These are phyloP conservation scores for Chondrus crispus DNA, from an alignment of 23 red algal species.

Conservation along the genomic window DNA sequence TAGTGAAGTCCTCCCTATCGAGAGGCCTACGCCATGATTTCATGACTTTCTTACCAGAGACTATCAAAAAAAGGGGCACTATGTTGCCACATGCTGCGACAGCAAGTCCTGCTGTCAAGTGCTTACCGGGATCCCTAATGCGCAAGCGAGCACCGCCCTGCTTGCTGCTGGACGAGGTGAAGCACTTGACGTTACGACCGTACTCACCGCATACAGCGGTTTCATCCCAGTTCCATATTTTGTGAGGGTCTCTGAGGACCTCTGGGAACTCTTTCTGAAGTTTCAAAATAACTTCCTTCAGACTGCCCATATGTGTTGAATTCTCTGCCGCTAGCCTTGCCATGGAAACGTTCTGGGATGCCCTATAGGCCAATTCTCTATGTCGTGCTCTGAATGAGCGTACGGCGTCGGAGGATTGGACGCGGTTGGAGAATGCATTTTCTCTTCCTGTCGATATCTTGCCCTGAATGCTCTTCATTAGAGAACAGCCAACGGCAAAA, in stretches of 20 bases:
- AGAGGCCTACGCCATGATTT: background rate
- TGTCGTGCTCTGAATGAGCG: background rate
- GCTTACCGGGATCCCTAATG: slow-evolving; percentile 6
- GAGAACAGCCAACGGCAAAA: background rate
- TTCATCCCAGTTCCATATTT: slow-evolving; percentile 8
- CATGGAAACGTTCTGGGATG: background rate
- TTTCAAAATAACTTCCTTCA: background rate
- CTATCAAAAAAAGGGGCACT: background rate
- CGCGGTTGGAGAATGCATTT: background rate
- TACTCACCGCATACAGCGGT: background rate
- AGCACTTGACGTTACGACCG: background rate
- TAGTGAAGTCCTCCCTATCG: background rate
- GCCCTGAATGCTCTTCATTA: background rate
- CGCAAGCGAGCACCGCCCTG: background rate
- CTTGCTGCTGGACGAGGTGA: background rate
- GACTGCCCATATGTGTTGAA: background rate
- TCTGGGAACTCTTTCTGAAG: background rate
- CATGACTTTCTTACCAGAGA: background rate
- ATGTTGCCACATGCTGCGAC: background rate
- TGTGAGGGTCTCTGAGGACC: background rate
- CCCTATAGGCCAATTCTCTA: background rate
- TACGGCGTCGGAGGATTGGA: background rate
- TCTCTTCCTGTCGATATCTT: background rate
- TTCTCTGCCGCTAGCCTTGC: background rate
- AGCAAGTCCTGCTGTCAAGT: background rate